Conservation (phyloP, 1,139 yeast genomes). For the Suhomyces anneliseae region DNA sequence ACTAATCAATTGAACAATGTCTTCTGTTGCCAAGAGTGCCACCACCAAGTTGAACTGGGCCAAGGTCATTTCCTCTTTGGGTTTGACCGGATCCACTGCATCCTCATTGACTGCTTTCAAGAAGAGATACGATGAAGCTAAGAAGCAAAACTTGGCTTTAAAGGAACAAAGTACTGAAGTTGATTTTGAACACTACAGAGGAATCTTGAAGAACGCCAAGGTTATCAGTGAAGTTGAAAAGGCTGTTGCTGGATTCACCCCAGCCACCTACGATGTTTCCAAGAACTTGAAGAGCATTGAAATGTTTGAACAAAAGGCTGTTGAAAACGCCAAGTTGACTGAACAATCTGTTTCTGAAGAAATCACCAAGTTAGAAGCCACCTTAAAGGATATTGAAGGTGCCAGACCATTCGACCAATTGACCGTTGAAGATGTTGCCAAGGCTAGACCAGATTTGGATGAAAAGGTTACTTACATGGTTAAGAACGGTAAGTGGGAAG, state of each 20-base stretch:
- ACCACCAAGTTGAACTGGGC: conserved; percentile 95
- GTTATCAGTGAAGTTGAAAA: conserved; percentile 81
- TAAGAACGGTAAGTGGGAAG: conserved; percentile 96
- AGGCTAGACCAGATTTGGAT: conserved; percentile 97
- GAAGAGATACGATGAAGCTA: conserved; percentile 98
- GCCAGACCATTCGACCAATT: conserved; percentile 98
- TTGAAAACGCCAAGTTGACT: conserved; percentile 93
- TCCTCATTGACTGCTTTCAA: conserved; percentile 86
- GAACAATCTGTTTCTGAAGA: conserved; percentile 87
- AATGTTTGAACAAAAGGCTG: conserved; percentile 91
- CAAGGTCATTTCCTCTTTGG: conserved; percentile 82
- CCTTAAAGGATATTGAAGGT: conserved; percentile 88
- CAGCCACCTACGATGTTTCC: conserved; percentile 80
- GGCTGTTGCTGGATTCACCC: conserved; percentile 73
- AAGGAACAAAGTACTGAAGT: conserved; percentile 71
- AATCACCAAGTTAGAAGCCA: conserved; percentile 79
- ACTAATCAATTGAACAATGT: conserved; percentile 25
- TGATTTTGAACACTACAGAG: conserved; percentile 80
- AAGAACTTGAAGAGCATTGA: conserved; percentile 91
- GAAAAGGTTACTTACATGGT: conserved; percentile 95
- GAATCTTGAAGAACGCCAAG: conserved; percentile 75
- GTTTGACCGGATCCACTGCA: conserved; percentile 91
- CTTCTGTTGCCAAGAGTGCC: conserved; percentile 62
- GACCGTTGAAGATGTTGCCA: conserved; percentile 90
- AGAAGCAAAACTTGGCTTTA: conserved; percentile 71